Evolutionary conservation across 768 basidiomycete genomes (phyloP).

Genomic region (Neoboletus magnificus): DNA sequence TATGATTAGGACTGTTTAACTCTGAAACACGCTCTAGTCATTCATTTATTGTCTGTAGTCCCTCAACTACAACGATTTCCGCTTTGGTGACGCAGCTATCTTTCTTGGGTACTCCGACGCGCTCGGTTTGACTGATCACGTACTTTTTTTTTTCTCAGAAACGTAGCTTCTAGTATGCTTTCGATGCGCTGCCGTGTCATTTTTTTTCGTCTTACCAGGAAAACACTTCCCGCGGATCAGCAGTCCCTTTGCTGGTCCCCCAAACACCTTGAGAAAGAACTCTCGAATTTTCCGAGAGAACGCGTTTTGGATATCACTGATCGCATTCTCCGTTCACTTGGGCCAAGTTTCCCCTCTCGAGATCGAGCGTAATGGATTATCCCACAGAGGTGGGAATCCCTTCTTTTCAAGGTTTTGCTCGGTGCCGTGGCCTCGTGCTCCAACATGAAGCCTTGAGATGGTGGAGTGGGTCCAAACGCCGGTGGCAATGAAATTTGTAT

Average conservation of each 20-base stretch:
- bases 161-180: not conserved
- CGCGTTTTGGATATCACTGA: not conserved
- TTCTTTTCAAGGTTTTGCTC: not conserved
- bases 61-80: not conserved
- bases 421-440: not conserved
- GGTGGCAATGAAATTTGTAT: not conserved
- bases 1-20: not conserved
- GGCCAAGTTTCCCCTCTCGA: conserved; percentile 4
- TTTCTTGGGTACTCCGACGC: not conserved
- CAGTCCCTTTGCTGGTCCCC: conserved; percentile 9
- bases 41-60: not conserved
- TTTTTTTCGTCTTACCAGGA: conserved; percentile 4
- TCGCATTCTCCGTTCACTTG: conserved; percentile 13
- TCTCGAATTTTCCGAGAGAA: not conserved
- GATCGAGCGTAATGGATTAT: not conserved
- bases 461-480: not conserved
- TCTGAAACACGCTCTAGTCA: conserved; percentile 2
- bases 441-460: not conserved
- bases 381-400: conserved; percentile 24
- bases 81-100: not conserved
- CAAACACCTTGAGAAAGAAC: conserved; percentile 1
- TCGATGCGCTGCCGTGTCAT: conserved; percentile 8
- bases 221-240: not conserved
- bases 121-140: conserved; percentile 1
- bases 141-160: conserved; percentile 8